These are phyloP conservation scores for Lasiodiplodia citricola DNA, from an alignment of 2,329 filamentous ascomycete genomes.

Conservation along the genomic window DNA sequence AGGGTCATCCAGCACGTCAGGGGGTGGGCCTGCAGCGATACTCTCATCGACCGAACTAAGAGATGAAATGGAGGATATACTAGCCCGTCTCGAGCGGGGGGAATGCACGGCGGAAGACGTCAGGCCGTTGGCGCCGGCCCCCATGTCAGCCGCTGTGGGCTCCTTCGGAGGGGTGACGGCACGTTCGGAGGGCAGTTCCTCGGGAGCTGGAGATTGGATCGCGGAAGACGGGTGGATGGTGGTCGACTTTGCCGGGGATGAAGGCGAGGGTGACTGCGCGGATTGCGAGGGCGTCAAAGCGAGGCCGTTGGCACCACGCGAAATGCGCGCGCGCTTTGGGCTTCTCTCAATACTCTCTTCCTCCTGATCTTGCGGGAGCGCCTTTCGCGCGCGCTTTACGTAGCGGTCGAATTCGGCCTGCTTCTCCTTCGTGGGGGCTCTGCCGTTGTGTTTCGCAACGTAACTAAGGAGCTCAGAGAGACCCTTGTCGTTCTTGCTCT, in stretches of 20 bases:
- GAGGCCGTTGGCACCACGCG: constrained; percentile 15
- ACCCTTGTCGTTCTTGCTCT: constrained; percentile 44
- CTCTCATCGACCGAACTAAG: constrained; percentile 25
- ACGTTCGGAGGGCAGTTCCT: constrained; percentile 9
- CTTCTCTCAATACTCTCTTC: constrained; percentile 15
- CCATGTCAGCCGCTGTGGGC: not conserved
- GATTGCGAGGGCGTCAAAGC: constrained; percentile 22
- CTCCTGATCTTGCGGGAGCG: not conserved
- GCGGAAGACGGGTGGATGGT: constrained; percentile 6
- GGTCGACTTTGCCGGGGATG: constrained; percentile 11
- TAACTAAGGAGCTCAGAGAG: constrained; percentile 49
- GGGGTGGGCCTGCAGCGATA: constrained; percentile 23
- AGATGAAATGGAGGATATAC: constrained; percentile 19
- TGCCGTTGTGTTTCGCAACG: constrained; percentile 45
- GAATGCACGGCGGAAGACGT: constrained; percentile 15
- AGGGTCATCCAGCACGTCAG: constrained; percentile 8
- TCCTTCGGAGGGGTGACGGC: constrained; percentile 17
- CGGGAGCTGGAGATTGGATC: constrained; percentile 8
- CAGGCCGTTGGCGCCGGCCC: constrained; percentile 14
- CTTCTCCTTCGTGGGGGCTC: constrained; percentile 45
- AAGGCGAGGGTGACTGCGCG: constrained; percentile 13
- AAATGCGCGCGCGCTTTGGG: constrained; percentile 21
- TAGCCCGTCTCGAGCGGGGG: constrained; percentile 12
- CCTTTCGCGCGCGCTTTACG: constrained; percentile 38
- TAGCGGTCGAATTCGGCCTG: constrained; percentile 48